Evolutionary conservation across 805 yeast species (phyloP).

Genomic region (Cyberlindnera veronae): DNA sequence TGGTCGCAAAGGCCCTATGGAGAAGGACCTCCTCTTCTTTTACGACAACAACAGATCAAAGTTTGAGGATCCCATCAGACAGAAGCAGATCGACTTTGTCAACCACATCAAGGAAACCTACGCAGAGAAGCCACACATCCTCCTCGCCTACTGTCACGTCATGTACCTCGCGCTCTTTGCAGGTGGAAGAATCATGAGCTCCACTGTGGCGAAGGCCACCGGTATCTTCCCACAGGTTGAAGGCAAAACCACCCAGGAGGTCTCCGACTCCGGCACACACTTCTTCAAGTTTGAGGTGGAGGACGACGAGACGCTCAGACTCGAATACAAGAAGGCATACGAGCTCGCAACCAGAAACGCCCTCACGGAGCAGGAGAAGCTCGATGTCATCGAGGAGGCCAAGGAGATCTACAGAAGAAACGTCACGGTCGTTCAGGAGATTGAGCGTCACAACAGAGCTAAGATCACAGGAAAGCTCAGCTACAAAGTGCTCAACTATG

Average conservation of each 20-base stretch:
- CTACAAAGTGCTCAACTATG: constrained; percentile 50
- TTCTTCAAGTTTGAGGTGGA: constrained; percentile 68
- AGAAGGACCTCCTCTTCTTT: constrained; percentile 63
- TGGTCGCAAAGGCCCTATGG: constrained; percentile 54
- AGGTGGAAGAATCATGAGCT: constrained; percentile 73
- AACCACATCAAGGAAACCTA: constrained; percentile 56
- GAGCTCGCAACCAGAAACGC: constrained; percentile 71
- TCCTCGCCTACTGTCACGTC: constrained; percentile 81
- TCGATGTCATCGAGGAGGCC: constrained; percentile 65
- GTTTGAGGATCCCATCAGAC: constrained; percentile 54
- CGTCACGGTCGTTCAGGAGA: constrained; percentile 56
- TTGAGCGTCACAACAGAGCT: constrained; percentile 60
- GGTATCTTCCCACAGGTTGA: constrained; percentile 74
- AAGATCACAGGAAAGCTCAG: constrained; percentile 53
- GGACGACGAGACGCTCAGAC: constrained; percentile 62
- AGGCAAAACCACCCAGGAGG: constrained; percentile 62
- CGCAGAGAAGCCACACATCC: constrained; percentile 59
- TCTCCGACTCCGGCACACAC: constrained; percentile 60
- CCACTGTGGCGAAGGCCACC: constrained; percentile 59
- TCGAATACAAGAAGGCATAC: constrained; percentile 68
- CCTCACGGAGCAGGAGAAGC: constrained; percentile 69
- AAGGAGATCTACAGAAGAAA: constrained; percentile 62
- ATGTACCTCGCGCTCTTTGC: constrained; percentile 84
- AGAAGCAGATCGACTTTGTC: constrained; percentile 58
- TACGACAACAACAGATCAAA: constrained; percentile 54